Evolutionary conservation across 768 basidiomycete genomes (phyloP).

Genomic region (Grammothele lineata): DNA sequence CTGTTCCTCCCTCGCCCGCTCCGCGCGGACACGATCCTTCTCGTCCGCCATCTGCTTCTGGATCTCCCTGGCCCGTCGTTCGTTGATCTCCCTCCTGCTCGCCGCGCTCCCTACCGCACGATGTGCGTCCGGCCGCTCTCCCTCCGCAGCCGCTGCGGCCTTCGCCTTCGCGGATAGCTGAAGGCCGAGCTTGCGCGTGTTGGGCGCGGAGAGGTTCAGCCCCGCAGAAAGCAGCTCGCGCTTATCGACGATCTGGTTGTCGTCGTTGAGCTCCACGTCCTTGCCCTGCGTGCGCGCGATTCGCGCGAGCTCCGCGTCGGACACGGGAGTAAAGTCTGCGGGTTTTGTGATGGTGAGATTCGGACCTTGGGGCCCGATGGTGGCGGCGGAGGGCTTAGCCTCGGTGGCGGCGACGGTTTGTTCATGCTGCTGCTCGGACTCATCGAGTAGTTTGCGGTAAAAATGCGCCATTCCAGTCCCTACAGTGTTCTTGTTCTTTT

Average conservation of each 20-base stretch:
- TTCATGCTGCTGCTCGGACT: slow-evolving; percentile 78
- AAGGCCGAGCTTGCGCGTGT: slow-evolving; percentile 67
- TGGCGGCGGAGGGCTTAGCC: slow-evolving; percentile 48
- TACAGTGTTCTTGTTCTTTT: slow-evolving; percentile 53
- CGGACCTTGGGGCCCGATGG: slow-evolving; percentile 56
- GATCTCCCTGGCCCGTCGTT: slow-evolving; percentile 76
- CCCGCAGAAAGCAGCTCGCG: slow-evolving; percentile 89
- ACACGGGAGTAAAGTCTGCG: slow-evolving; percentile 51
- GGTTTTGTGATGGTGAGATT: slow-evolving; percentile 80
- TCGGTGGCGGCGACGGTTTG: slow-evolving; percentile 60
- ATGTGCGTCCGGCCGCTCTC: slow-evolving; percentile 43
- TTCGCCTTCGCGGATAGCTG: slow-evolving; percentile 24
- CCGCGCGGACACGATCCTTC: slow-evolving; percentile 49
- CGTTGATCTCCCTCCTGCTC: slow-evolving; percentile 74
- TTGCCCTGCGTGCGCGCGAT: slow-evolving; percentile 72
- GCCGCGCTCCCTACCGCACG: slow-evolving; percentile 86
- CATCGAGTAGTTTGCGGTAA: slow-evolving; percentile 73
- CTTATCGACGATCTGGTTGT: slow-evolving; percentile 96
- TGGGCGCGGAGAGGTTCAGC: slow-evolving; percentile 81
- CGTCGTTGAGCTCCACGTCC: slow-evolving; percentile 91
- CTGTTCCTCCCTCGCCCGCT: slow-evolving; percentile 55
- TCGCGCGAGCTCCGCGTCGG: slow-evolving; percentile 72
- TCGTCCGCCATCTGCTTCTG: slow-evolving; percentile 77
- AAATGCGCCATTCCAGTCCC: slow-evolving; percentile 82
- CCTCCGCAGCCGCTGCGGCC: slow-evolving; percentile 16